Conservation (phyloP, 2,329 filamentous ascomycete genomes). For the Colletotrichum cereale region DNA sequence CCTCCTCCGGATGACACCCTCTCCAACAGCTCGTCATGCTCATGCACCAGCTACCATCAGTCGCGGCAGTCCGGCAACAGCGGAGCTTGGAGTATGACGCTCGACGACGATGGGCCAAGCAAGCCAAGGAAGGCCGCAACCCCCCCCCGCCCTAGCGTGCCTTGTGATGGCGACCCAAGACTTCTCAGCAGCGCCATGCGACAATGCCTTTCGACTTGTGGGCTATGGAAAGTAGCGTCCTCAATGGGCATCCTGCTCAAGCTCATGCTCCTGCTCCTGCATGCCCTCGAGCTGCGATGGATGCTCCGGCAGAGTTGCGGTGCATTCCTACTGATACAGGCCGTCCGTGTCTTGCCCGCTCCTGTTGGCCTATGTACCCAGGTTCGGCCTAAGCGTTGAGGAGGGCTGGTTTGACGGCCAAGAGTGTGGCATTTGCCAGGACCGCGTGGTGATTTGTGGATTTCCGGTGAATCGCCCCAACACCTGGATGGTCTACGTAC, state of each 20-base stretch:
- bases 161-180: constrained; percentile 24
- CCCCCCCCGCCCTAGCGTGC: constrained; percentile 28
- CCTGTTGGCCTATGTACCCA: not conserved
- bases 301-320: not conserved
- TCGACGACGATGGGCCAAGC: not conserved
- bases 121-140: not conserved
- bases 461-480: not conserved
- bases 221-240: not conserved
- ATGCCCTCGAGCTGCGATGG: not conserved
- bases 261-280: not conserved
- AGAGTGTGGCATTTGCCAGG: not conserved
- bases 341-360: not conserved
- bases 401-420: not conserved
- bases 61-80: not conserved
- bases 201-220: constrained; percentile 5
- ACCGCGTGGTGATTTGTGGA: not conserved
- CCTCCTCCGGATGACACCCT: not conserved
- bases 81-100: constrained; percentile 3
- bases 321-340: not conserved
- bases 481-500: not conserved
- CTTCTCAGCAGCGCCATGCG: constrained; percentile 7
- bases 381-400: not conserved
- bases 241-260: not conserved
- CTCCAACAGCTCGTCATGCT: not conserved
- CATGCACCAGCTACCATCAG: not conserved